Conservation (phyloP, 164 flowering plant species). For the Magnolia changhungtana region DNA sequence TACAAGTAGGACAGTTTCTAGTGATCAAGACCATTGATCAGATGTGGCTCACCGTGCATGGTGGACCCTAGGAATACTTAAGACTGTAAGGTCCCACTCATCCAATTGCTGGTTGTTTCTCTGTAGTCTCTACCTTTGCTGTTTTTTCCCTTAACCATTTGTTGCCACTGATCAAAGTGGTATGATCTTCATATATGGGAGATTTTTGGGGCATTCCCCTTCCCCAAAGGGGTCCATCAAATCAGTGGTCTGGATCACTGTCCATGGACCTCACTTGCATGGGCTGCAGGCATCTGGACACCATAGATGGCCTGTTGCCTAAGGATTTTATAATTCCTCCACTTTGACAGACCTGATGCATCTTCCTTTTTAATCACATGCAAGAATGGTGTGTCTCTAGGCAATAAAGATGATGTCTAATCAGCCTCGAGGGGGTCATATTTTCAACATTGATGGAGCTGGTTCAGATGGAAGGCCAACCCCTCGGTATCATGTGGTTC, state of each 20-base stretch:
- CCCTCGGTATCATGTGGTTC: conserved; percentile 52
- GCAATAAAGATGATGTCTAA: conserved; percentile 88
- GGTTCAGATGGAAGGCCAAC: conserved; percentile 99
- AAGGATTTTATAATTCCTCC: neutral
- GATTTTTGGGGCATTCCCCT: neutral
- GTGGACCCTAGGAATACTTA: neutral
- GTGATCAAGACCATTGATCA: neutral
- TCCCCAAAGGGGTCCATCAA: neutral
- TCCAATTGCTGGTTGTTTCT: neutral
- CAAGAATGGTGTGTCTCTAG: conserved; percentile 30
- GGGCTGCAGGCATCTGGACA: neutral
- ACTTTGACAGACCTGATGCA: neutral
- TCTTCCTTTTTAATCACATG: neutral
- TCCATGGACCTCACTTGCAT: neutral
- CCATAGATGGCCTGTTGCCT: neutral
- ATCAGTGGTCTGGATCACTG: neutral
- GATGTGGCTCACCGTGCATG: neutral
- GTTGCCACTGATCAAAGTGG: neutral
- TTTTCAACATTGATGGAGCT: conserved; percentile 98
- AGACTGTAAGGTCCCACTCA: neutral
- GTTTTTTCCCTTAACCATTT: neutral
- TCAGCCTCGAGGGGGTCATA: conserved; percentile 88
- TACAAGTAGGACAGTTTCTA: neutral
- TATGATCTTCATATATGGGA: neutral
- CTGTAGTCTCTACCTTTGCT: neutral